Percentiles rank a stretch among this genome's conserved stretches.
Evolutionary conservation across 805 yeast genomes (phyloP).

Genomic region (Ogataea minuta): DNA sequence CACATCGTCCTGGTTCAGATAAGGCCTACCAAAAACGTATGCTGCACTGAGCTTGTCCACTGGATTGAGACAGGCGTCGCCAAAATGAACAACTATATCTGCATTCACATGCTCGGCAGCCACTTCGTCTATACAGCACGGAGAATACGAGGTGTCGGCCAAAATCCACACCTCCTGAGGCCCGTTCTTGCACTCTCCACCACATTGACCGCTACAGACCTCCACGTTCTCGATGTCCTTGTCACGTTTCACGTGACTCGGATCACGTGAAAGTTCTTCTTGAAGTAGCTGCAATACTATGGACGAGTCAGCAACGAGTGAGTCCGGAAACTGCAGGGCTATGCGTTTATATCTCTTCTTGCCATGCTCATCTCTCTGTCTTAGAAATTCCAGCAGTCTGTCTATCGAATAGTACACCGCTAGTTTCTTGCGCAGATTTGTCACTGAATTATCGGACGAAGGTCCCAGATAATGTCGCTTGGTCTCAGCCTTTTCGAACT

Average conservation of each 20-base stretch:
- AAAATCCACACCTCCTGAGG: constrained; percentile 63
- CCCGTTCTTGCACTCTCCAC: constrained; percentile 27
- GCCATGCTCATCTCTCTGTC: constrained; percentile 30
- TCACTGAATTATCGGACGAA: constrained; percentile 25
- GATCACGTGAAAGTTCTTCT: constrained; percentile 27
- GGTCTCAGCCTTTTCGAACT: constrained; percentile 29
- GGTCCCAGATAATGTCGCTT: constrained; percentile 27
- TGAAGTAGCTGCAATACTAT: constrained; percentile 59
- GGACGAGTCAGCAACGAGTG: constrained; percentile 73
- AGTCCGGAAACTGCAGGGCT: constrained; percentile 91
- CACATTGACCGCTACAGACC: constrained; percentile 30
- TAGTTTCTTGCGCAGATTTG: constrained; percentile 36
- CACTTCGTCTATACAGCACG: constrained; percentile 95
- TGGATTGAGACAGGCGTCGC: constrained; percentile 89
- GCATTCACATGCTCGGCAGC: constrained; percentile 92
- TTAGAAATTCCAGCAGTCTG: constrained; percentile 23
- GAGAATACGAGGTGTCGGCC: constrained; percentile 93
- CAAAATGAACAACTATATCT: constrained; percentile 87
- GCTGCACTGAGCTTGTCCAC: constrained; percentile 70
- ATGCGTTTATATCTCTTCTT: constrained; percentile 43
- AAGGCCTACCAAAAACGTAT: constrained; percentile 75
- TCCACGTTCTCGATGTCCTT: constrained; percentile 27
- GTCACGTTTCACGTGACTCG: constrained; percentile 8
- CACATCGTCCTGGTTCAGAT: constrained; percentile 42
- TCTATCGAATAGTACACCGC: constrained; percentile 52